A percentile compares a stretch with the other conserved stretches of the same genome.
Evolutionary conservation across 2,329 filamentous ascomycete species (phyloP).

Genomic region (Fusarium nisikadoi): DNA sequence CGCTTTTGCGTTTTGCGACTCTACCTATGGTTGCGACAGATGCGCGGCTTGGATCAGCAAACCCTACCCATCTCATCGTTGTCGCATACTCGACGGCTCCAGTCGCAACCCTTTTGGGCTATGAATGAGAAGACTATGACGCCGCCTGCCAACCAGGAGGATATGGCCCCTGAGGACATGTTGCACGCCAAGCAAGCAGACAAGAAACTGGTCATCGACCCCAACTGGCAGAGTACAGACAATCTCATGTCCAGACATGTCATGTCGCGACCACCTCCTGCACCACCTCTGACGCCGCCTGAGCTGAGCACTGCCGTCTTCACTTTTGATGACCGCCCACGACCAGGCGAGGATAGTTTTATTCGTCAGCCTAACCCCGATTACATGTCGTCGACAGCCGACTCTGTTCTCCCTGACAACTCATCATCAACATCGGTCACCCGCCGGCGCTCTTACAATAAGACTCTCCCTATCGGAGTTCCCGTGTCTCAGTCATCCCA

Average conservation of each 20-base stretch:
- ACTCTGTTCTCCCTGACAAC: conserved; percentile 41
- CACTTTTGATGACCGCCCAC: conserved; percentile 53
- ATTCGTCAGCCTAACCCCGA: conserved; percentile 63
- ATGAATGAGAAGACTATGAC: conserved; percentile 44
- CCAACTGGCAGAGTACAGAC: conserved; percentile 41
- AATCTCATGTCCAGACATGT: conserved; percentile 46
- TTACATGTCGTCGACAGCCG: conserved; percentile 54
- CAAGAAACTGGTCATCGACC: conserved; percentile 41
- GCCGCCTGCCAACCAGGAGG: conserved; percentile 9
- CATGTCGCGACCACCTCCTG: conserved; percentile 55
- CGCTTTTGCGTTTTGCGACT: conserved; percentile 44
- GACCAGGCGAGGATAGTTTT: conserved; percentile 48
- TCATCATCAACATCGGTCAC: conserved; percentile 49
- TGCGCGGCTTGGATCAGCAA: conserved; percentile 40
- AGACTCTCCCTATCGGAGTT: conserved; percentile 51
- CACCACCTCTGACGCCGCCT: conserved; percentile 62
- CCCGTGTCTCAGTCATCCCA: conserved; percentile 43
- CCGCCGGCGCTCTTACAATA: conserved; percentile 57
- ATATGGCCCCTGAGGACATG: conserved; percentile 2
- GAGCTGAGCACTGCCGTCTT: conserved; percentile 56
- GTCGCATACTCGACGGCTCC: conserved; percentile 33
- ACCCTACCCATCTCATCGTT: conserved; percentile 27
- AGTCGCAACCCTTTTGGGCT: conserved; percentile 35
- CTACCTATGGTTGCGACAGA: conserved; percentile 44
- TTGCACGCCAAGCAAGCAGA: conserved; percentile 18